Conservation (phyloP, 1,284 basidiomycete species). For the Tilletia walkeri region DNA sequence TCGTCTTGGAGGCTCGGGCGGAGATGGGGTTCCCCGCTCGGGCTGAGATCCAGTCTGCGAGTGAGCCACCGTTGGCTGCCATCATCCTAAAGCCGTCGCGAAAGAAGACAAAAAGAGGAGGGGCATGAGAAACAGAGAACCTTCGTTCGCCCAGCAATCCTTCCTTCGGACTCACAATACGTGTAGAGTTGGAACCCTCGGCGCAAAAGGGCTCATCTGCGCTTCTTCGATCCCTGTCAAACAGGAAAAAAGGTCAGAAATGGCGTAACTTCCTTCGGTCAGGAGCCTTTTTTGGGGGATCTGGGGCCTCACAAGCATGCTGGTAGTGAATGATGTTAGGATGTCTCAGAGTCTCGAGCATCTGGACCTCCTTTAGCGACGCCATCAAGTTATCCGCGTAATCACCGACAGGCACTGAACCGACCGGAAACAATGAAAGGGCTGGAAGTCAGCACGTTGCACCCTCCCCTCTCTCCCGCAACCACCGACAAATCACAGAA, state of each 20-base stretch:
- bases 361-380: conserved; percentile 64
- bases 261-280: no score
- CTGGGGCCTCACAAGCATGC: conserved; percentile 68
- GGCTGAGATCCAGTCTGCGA: conserved; percentile 41
- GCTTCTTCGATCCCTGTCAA: conserved; percentile 65
- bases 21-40: conserved; percentile 11
- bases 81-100: conserved; percentile 33
- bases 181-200: conserved; percentile 47
- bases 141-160: no score
- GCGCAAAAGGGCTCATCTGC: conserved; percentile 37
- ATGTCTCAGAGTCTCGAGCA: conserved; percentile 81
- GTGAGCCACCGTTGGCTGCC: conserved; percentile 52
- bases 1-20: conserved; percentile 15
- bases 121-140: no score
- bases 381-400: conserved; percentile 26
- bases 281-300: not conserved
- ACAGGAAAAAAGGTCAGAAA: not conserved
- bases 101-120: not conserved
- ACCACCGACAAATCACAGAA: conserved; percentile 43
- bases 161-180: conserved; percentile 28
- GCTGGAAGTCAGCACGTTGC: not conserved
- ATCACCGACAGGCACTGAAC: not conserved
- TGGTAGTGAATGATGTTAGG: conserved; percentile 92
- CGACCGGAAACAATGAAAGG: conserved; percentile 21
- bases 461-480: conserved; percentile 14